Evolutionary conservation across 805 yeast species (phyloP), one percentile per base, ranked within the genome.

Genomic region (Sporopachydermia lactativora): DNA sequence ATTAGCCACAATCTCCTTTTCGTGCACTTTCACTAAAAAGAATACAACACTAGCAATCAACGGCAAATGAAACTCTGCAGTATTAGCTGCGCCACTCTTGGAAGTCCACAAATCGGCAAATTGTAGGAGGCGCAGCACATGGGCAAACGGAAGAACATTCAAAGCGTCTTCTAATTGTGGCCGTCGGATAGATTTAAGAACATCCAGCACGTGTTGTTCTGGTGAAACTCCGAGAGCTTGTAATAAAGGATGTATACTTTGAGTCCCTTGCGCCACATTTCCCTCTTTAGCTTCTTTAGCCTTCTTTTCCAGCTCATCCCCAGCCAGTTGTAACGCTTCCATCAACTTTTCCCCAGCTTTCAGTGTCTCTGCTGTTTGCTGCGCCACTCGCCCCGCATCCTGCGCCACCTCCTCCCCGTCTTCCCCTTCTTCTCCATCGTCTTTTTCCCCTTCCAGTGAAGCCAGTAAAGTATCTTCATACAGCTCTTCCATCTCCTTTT

Each of bases 121-220:
- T 49, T 68, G 68, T 46, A 92, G 67, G 39, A 92, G 66, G 48
- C 73, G 73, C 42, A 77, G 55, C 2, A 88, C 78, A 58, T 78
- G 81, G 6, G 94, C 84, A 52, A 89, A 88, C 19, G 98, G 96
- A 41, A 92, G 65, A 1, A 92, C 94, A 38, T 92, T 61, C 42
- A 92, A 67, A 1, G 97, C 95, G 60, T 92, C 99, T 51, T 89
- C 96, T 28, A 92, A 62, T 52, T 89, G 95, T 0, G 94, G 71
- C 1, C 95, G 74, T 50, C 71, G 80, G 55, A 92, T 83, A 52
- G 75, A 76, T 31, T 64, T 54, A 13, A 89, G 57, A 0, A 78
- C 77, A 37, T 77, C 78, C 61, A 89, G 66, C 16, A 92, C 88
- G 52, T 89, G 81, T 45, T 76, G 74, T 1, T 96, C 94, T 3